These are phyloP conservation scores for Ceratocystis variospora DNA, from an alignment of 2,329 filamentous ascomycete species.

Conservation along the genomic window DNA sequence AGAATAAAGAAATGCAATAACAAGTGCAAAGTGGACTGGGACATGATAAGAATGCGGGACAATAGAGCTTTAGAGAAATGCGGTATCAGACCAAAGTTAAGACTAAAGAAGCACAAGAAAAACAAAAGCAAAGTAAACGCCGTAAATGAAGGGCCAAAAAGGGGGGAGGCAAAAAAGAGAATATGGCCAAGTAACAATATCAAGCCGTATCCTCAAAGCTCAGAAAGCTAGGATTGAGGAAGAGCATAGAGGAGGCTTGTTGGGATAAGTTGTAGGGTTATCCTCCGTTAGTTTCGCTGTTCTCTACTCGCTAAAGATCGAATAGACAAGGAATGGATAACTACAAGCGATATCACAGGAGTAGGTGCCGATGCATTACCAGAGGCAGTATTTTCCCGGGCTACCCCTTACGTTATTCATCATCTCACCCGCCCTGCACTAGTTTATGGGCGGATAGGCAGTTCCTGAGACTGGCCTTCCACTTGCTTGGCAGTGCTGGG, in stretches of 20 bases:
- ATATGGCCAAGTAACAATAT: background rate
- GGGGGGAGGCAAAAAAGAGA: background rate
- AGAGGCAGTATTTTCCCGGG: background rate
- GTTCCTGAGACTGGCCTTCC: background rate
- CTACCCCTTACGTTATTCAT: background rate
- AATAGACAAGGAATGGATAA: background rate
- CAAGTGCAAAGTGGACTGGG: conserved; percentile 6
- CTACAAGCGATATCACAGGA: background rate
- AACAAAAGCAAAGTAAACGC: conserved; percentile 10
- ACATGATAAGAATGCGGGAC: background rate
- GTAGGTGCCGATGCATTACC: background rate
- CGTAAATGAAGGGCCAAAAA: background rate
- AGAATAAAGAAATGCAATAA: conserved; percentile 2
- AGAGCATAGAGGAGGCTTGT: background rate
- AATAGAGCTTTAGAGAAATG: background rate
- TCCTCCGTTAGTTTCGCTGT: background rate
- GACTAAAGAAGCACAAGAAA: conserved; percentile 12
- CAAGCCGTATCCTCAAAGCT: background rate
- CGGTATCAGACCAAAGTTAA: conserved; percentile 11
- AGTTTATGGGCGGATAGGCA: conserved; percentile 9
- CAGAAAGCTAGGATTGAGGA: background rate
- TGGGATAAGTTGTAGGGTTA: background rate
- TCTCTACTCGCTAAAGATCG: background rate
- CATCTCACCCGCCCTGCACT: background rate
- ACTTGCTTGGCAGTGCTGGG: background rate